Evolutionary conservation across 768 basidiomycete genomes (phyloP).

Genomic region (Sarcodon sp.): DNA sequence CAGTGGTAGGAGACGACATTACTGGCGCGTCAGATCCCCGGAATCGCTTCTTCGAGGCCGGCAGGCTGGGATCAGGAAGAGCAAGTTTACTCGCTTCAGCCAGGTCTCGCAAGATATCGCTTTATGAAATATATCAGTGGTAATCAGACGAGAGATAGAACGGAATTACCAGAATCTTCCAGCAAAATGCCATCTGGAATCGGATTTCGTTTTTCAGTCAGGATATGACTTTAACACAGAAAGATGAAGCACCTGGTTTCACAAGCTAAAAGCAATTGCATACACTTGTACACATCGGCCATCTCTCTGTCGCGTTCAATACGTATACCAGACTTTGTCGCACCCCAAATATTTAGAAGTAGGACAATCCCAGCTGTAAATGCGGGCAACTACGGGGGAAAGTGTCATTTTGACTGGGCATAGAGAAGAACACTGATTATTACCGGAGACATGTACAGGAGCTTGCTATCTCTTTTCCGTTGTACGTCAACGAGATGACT

Average conservation of each 20-base stretch:
- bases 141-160: too few species aligned
- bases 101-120: not conserved
- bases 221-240: not conserved
- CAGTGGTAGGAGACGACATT: not conserved
- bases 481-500: slow-evolving; percentile 58
- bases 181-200: not conserved
- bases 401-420: not conserved
- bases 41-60: not conserved
- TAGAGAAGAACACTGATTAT: not conserved
- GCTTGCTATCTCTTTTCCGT: slow-evolving; percentile 1
- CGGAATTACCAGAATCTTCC: not conserved
- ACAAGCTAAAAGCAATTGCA: slow-evolving; percentile 11
- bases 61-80: not conserved
- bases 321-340: slow-evolving; percentile 16
- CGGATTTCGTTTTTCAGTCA: not conserved
- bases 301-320: slow-evolving; percentile 21
- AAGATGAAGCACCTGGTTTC: slow-evolving; percentile 5
- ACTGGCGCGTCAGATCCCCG: not conserved
- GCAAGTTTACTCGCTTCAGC: not conserved
- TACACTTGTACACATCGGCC: slow-evolving; percentile 28
- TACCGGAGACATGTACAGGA: slow-evolving; percentile 2
- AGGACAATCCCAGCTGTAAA: slow-evolving; percentile 33
- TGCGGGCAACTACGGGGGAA: slow-evolving; percentile 12
- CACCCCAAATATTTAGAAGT: slow-evolving; percentile 37
- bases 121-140: too few species aligned